Conservation (phyloP, 176 grass and related monocot species). For the Rhynchospora breviuscula region DNA sequence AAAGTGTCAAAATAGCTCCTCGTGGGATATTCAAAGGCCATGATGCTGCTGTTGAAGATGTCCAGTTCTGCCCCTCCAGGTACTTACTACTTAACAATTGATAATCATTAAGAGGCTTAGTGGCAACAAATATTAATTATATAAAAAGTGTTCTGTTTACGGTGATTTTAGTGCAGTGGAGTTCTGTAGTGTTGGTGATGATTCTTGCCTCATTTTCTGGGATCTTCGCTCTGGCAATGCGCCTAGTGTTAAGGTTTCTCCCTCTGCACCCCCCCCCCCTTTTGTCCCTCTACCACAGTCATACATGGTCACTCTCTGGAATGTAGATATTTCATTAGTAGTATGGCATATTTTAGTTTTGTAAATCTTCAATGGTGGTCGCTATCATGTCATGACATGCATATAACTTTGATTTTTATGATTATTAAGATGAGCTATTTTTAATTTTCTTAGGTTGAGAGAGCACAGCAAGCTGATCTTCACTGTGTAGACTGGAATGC, state of each 20-base stretch:
- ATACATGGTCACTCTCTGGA: neutral
- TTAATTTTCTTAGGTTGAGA: slow-evolving; percentile 61
- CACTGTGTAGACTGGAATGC: slow-evolving; percentile 96
- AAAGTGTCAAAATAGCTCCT: slow-evolving; percentile 68
- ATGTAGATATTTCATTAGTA: neutral
- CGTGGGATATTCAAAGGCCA: slow-evolving; percentile 73
- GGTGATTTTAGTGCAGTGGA: slow-evolving; percentile 63
- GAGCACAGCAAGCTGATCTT: slow-evolving; percentile 86
- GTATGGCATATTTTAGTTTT: neutral
- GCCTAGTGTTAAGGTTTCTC: slow-evolving; percentile 75
- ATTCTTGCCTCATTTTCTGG: slow-evolving; percentile 96
- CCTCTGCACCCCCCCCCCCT: no score
- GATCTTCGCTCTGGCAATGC: slow-evolving; percentile 69
- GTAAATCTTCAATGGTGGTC: neutral
- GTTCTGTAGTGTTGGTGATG: slow-evolving; percentile 97
- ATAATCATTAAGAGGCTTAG: neutral
- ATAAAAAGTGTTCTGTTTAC: neutral
- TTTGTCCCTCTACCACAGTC: no score
- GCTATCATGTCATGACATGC: neutral
- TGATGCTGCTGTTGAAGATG: slow-evolving; percentile 88
- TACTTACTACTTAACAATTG: slow-evolving; percentile 29
- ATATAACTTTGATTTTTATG: neutral
- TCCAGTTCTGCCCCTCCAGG: slow-evolving; percentile 92
- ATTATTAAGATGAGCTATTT: neutral
- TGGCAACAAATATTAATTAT: slow-evolving; percentile 10